phyloP scores from a whole-genome alignment of 2,329 filamentous ascomycete species.

The Cordyceps cicadae region DNA sequence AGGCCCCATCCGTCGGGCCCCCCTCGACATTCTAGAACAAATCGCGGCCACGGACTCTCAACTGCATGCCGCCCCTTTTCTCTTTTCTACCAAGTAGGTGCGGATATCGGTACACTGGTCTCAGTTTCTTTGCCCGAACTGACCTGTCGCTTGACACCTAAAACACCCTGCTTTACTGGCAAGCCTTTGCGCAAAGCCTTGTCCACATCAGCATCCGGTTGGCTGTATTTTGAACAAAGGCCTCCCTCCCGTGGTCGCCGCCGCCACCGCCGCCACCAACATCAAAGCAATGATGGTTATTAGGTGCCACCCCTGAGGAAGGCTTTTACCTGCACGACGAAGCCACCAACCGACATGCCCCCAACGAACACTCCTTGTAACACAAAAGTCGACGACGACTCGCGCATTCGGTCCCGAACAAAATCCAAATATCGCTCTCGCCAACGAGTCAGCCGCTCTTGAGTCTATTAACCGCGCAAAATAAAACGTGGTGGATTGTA shows the following conservation, averaged over 20 bases:
- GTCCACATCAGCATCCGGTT: neutral
- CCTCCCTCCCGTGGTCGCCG: neutral
- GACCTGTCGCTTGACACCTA: neutral
- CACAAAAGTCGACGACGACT: neutral
- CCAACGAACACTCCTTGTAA: neutral
- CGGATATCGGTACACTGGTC: neutral
- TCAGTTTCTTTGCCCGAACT: neutral
- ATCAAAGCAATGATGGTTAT: neutral
- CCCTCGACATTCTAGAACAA: slow-evolving; percentile 5
- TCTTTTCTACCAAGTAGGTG: neutral
- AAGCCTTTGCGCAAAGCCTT: neutral
- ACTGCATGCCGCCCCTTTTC: neutral
- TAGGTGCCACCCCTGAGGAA: no score
- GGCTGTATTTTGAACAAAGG: no score
- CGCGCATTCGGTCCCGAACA: neutral
- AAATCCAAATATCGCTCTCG: neutral
- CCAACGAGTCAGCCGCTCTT: no score
- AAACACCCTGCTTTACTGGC: neutral
- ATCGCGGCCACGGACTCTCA: neutral
- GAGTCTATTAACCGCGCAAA: no score
- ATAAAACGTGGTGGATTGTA: no score
- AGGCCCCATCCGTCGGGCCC: neutral
- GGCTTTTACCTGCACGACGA: neutral
- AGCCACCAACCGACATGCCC: neutral
- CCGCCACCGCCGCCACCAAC: neutral